A percentile compares a stretch with the other conserved stretches of the same genome.
Evolutionary conservation across 208 protist genomes (phyloP).

Genomic region (Trypanosomatidae sp.): DNA sequence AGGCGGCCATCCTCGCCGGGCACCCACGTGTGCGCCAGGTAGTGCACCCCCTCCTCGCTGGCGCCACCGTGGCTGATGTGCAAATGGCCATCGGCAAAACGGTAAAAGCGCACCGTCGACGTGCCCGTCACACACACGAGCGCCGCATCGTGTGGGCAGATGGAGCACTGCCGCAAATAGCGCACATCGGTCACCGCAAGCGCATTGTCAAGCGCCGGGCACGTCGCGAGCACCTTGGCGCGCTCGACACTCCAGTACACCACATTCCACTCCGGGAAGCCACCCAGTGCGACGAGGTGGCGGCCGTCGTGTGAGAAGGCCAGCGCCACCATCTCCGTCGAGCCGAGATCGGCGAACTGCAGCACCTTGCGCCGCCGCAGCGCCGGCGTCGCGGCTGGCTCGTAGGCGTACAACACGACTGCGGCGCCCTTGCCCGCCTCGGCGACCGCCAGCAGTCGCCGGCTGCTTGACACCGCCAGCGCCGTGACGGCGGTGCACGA

Average conservation of each 20-base stretch:
- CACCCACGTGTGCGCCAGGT: conserved; percentile 90
- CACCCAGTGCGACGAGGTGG: conserved; percentile 78
- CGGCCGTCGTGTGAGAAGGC: conserved; percentile 87
- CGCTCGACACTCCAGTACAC: conserved; percentile 90
- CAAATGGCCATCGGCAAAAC: conserved; percentile 39
- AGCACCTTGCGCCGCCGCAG: conserved; percentile 75
- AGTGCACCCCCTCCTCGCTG: conserved; percentile 71
- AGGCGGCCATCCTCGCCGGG: conserved; percentile 68
- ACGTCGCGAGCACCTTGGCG: conserved; percentile 64
- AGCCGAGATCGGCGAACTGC: conserved; percentile 72
- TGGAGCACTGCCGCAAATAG: conserved; percentile 84
- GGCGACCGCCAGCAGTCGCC: conserved; percentile 88
- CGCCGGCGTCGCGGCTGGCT: conserved; percentile 62
- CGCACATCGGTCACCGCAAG: conserved; percentile 19
- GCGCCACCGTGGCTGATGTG: conserved; percentile 43
- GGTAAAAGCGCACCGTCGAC: conserved; percentile 84
- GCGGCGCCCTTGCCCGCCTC: conserved; percentile 73
- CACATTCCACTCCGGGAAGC: conserved; percentile 88
- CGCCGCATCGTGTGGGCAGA: conserved; percentile 77
- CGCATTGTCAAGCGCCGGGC: conserved; percentile 31
- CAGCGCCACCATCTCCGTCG: conserved; percentile 77
- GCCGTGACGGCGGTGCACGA: conserved; percentile 83
- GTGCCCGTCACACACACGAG: conserved; percentile 89
- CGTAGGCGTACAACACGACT: conserved; percentile 88
- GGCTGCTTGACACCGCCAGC: conserved; percentile 81